Percentiles rank a stretch among this genome's conserved stretches.
Evolutionary conservation across 352 stramenopile species (phyloP).

Genomic region (Plasmopara viticola): DNA sequence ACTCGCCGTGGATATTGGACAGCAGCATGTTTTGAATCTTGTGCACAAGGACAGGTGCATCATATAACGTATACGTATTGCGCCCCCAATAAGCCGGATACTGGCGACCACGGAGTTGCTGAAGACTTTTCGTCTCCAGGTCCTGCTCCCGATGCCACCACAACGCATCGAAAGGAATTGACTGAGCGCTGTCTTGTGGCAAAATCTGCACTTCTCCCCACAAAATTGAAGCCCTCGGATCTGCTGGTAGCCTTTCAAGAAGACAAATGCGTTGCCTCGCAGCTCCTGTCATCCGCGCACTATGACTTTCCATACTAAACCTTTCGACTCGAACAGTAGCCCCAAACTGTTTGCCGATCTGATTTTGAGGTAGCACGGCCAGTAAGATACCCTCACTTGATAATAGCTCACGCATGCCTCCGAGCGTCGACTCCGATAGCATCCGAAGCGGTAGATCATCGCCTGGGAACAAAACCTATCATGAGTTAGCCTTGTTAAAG

Average conservation of each 20-base stretch:
- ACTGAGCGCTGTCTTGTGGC: conserved; percentile 30
- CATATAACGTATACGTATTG: conserved; percentile 47
- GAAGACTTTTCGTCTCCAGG: conserved; percentile 11
- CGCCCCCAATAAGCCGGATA: conserved; percentile 47
- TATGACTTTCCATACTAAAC: conserved; percentile 38
- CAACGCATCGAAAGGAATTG: conserved; percentile 35
- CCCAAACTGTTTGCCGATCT: conserved; percentile 49
- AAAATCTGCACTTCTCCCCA: conserved; percentile 61
- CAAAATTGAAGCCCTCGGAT: conserved; percentile 9
- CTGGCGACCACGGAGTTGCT: conserved; percentile 17
- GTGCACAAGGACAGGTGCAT: conserved; percentile 45
- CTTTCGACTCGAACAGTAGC: conserved; percentile 68
- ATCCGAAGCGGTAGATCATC: conserved; percentile 71
- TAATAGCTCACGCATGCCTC: conserved; percentile 39
- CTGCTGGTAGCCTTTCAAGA: conserved; percentile 15
- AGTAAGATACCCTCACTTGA: conserved; percentile 41
- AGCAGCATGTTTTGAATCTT: conserved; percentile 66
- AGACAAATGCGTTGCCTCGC: conserved; percentile 69
- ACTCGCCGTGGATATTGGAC: conserved; percentile 65
- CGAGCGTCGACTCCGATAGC: conserved; percentile 52
- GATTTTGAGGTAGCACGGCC: conserved; percentile 49
- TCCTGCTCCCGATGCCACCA: conserved; percentile 7
- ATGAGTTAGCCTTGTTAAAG: not conserved
- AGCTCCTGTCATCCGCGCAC: conserved; percentile 44
- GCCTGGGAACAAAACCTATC: conserved; percentile 75